Evolutionary conservation across 257 asterid species (phyloP).

Genomic region (Gentiana straminea): DNA sequence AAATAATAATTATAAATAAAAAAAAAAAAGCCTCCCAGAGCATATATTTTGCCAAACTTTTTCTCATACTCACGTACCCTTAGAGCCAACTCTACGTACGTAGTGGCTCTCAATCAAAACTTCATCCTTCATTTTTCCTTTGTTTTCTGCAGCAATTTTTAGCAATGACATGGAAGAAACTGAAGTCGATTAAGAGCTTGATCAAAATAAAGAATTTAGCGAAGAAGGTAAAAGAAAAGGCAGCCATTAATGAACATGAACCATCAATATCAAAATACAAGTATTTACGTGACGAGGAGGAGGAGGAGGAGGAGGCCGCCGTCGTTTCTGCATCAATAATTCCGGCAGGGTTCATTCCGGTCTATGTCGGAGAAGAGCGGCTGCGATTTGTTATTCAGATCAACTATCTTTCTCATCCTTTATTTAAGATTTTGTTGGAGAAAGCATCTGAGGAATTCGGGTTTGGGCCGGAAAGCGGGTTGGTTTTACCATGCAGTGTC

Average conservation of each 20-base stretch:
- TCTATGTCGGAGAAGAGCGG: conserved; percentile 71
- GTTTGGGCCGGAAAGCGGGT: conserved; percentile 40
- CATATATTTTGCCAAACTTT: too few species aligned
- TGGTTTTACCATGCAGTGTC: conserved; percentile 69
- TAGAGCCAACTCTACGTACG: too few species aligned
- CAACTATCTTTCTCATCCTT: conserved; percentile 68
- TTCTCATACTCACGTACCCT: too few species aligned
- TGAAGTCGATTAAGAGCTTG: conserved; percentile 61
- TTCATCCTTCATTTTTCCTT: too few species aligned
- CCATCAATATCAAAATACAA: conserved; percentile 17
- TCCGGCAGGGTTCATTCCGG: conserved; percentile 47
- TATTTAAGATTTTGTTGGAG: conserved; percentile 68
- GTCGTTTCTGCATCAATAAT: conserved; percentile 18
- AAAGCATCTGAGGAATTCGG: conserved; percentile 71
- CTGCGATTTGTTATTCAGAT: conserved; percentile 58
- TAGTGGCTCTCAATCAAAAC: too few species aligned
- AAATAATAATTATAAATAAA: too few species aligned
- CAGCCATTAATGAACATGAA: conserved; percentile 2
- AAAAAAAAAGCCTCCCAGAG: too few species aligned
- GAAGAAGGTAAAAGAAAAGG: conserved; percentile 33
- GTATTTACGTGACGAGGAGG: conserved; percentile 25
- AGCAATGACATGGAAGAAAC: conserved; percentile 47
- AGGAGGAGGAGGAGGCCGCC: conserved; percentile 5
- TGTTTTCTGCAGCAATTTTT: too few species aligned
- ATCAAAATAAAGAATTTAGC: conserved; percentile 50